Conservation (phyloP, 2,329 filamentous ascomycete genomes). For the Fusarium palustre region DNA sequence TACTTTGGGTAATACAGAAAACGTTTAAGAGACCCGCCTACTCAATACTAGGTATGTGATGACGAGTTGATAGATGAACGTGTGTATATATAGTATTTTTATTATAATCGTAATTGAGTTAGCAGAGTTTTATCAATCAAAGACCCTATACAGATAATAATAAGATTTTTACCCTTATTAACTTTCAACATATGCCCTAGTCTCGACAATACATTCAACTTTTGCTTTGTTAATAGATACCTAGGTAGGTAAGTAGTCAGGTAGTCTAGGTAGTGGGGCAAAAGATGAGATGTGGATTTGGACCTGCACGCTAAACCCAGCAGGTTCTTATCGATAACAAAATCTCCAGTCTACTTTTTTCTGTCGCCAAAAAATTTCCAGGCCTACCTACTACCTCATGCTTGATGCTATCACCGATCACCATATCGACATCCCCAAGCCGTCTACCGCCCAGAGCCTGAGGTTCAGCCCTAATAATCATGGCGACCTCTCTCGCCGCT, state of each 20-base stretch:
- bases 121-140: neutral
- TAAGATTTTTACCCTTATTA: neutral
- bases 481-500: slow-evolving; percentile 89
- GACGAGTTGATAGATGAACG: neutral
- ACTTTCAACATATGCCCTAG: neutral
- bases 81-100: neutral
- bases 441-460: slow-evolving; percentile 43
- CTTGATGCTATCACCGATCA: slow-evolving; percentile 35
- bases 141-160: neutral
- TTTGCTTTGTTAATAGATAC: neutral
- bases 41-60: neutral
- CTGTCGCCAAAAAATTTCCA: slow-evolving; percentile 50
- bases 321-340: slow-evolving; percentile 51
- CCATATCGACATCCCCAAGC: slow-evolving; percentile 36
- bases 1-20: neutral
- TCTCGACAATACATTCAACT: neutral
- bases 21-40: neutral
- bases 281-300: neutral
- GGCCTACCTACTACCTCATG: slow-evolving; percentile 42
- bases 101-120: neutral
- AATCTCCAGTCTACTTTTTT: slow-evolving; percentile 38
- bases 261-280: no score
- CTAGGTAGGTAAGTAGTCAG: no score
- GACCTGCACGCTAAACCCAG: neutral
- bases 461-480: slow-evolving; percentile 55